Percentiles rank a stretch among this genome's conserved stretches.
Conservation (phyloP, 495 filamentous ascomycete genomes). For the Talaromyces adpressus region DNA sequence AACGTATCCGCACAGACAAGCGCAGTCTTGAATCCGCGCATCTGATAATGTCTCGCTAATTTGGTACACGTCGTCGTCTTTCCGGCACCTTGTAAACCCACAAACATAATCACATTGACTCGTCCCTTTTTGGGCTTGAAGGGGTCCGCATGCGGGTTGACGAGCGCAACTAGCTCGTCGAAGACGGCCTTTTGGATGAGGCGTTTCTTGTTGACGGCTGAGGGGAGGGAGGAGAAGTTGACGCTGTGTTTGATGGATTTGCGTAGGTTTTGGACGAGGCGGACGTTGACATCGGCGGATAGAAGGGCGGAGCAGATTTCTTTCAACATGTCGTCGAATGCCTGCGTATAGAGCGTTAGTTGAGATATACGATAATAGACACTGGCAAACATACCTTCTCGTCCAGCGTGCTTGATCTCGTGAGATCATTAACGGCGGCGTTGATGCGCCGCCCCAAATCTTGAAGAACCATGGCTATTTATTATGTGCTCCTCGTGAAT, state of each 20-base stretch:
- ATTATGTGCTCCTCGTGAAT: not conserved
- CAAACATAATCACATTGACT: slow-evolving; percentile 97
- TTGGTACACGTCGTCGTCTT: slow-evolving; percentile 99
- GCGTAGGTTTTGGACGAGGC: slow-evolving; percentile 84
- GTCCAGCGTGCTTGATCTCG: slow-evolving; percentile 82
- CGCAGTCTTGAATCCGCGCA: slow-evolving; percentile 86
- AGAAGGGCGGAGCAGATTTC: slow-evolving; percentile 91
- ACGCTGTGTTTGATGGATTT: slow-evolving; percentile 87
- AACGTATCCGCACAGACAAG: slow-evolving; percentile 98
- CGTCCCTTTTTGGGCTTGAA: slow-evolving; percentile 98
- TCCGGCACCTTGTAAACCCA: slow-evolving; percentile 91
- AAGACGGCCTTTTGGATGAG: slow-evolving; percentile 97
- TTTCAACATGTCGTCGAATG: slow-evolving; percentile 96
- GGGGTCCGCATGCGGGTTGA: slow-evolving; percentile 90
- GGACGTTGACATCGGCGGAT: slow-evolving; percentile 93
- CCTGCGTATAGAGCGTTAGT: slow-evolving; percentile 39
- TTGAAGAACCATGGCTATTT: slow-evolving; percentile 82
- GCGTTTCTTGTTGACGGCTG: slow-evolving; percentile 93
- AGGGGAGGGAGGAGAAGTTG: slow-evolving; percentile 85
- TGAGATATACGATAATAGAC: not conserved
- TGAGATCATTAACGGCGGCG: slow-evolving; percentile 88
- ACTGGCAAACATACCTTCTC: slow-evolving; percentile 64
- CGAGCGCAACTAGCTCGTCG: slow-evolving; percentile 90
- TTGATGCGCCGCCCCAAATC: slow-evolving; percentile 98
- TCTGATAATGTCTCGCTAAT: slow-evolving; percentile 89